phyloP scores from a whole-genome alignment of 2,329 filamentous ascomycete species.

The Diaporthe velutina region DNA sequence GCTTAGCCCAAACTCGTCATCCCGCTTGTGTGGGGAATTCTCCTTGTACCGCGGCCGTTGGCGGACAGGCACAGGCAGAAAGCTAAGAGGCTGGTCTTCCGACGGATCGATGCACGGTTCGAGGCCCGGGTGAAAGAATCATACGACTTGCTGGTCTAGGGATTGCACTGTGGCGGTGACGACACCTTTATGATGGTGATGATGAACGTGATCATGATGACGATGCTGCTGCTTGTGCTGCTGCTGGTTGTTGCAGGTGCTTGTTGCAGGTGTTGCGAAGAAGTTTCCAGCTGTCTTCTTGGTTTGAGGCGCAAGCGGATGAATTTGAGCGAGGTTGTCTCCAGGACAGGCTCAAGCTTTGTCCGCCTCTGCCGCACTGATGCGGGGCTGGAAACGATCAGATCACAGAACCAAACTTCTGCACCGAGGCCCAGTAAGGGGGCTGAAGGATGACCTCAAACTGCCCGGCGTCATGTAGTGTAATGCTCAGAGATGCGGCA shows the following conservation, averaged over 20 bases:
- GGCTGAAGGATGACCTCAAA: background rate
- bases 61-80: constrained; percentile 14
- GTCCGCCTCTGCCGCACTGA: background rate
- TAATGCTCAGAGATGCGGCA: constrained; percentile 23
- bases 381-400: background rate
- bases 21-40: constrained; percentile 28
- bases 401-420: background rate
- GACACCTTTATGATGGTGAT: background rate
- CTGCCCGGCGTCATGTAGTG: constrained; percentile 12
- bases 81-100: constrained; percentile 5
- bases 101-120: background rate
- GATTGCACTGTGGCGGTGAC: background rate
- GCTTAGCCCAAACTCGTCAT: constrained; percentile 28
- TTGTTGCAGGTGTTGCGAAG: background rate
- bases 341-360: background rate
- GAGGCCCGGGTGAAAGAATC: constrained; percentile 8
- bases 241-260: background rate
- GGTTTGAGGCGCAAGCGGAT: background rate
- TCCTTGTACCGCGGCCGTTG: constrained; percentile 22
- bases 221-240: background rate
- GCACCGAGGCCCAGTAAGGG: background rate
- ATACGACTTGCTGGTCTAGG: background rate
- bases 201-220: background rate
- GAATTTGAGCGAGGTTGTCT: background rate
- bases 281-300: background rate